phyloP scores from a whole-genome alignment of 495 filamentous ascomycete genomes.

The Hyaloscypha hepaticicola region DNA sequence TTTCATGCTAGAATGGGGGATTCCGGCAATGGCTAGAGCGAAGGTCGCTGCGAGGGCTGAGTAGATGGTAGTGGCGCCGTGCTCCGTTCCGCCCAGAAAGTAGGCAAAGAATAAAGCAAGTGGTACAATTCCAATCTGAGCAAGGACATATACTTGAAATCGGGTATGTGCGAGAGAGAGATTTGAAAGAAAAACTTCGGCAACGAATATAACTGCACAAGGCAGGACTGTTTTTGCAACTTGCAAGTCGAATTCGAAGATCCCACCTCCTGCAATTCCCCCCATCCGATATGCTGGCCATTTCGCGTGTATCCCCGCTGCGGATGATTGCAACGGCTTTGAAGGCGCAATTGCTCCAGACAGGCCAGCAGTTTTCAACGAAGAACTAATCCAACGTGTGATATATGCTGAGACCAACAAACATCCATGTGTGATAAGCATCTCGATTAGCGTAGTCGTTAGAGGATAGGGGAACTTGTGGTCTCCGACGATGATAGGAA shows the following conservation, averaged over 20 bases:
- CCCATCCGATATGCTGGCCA: conserved; percentile 35
- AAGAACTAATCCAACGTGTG: conserved; percentile 27
- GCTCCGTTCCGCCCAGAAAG: conserved; percentile 39
- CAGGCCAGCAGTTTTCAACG: conserved; percentile 24
- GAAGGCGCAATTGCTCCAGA: conserved; percentile 35
- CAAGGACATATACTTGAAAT: conserved; percentile 47
- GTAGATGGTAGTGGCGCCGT: conserved; percentile 46
- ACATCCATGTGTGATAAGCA: conserved; percentile 40
- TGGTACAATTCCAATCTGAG: conserved; percentile 47
- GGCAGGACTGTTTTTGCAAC: conserved; percentile 43
- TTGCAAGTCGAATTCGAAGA: conserved; percentile 47
- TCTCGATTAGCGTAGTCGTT: conserved; percentile 47
- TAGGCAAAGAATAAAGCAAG: conserved; percentile 45
- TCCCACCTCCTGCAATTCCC: conserved; percentile 51
- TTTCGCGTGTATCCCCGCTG: conserved; percentile 16
- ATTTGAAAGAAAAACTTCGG: conserved; percentile 49
- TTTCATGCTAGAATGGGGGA: conserved; percentile 36
- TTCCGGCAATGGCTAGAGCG: conserved; percentile 45
- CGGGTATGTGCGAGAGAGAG: conserved; percentile 51
- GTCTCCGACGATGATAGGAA: conserved; percentile 43
- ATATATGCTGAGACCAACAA: conserved; percentile 30
- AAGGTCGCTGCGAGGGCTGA: conserved; percentile 49
- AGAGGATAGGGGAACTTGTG: conserved; percentile 55
- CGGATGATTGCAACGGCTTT: conserved; percentile 27
- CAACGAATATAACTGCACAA: conserved; percentile 45